Base-by-base conservation (phyloP, 208 protist species). In the Acanthamoeba healyi region DNA sequence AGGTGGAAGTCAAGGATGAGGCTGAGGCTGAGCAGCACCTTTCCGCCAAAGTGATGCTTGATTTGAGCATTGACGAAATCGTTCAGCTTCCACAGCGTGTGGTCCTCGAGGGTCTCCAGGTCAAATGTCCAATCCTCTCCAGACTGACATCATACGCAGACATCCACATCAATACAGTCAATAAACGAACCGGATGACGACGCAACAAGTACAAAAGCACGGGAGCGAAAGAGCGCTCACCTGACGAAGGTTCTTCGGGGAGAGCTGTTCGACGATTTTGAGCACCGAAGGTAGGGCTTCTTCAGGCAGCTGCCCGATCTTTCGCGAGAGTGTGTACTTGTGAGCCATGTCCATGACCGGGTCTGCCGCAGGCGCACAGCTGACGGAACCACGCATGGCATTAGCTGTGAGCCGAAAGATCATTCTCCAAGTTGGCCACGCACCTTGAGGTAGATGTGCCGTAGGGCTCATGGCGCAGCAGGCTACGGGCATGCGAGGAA, bases 81-180 rank as follows among this genome's bases (percentile, higher is more conserved):
- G 26, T 70, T 72, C 84, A 91, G 58, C 56, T 91, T 91, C 58
- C 58, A 72, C 84, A 91, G 32, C 17, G 84, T 91, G 14, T 26
- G 49, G 12, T 91, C 56, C 9, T 91, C 84, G 12, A 91, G 58
- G 0, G 49, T 72, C 12, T 65, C 84, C 17, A 91, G 36, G n/a
- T 91, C 84, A 26, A 91, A 74, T 3, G 84, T 91, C 58, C 49
- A 74, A 32, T 91, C 84, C 14, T 91, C 58, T 4, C 58, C 84
- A 1, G 84, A 65, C 49, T 65, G 19, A 34, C n/a, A 65, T 5
- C 24, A 19, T 54, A 19, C 49, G 49, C 49, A 54, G 32, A 6
- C 19, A 44, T 34, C 38, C 12, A 40, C 22, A 0, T 9, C 0
- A 67, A 38, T 36, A 6, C 5, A 46, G 49, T 12, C 26, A 82